Conservation (phyloP, 257 asterid genomes). For the Osmanthus fragrans region DNA sequence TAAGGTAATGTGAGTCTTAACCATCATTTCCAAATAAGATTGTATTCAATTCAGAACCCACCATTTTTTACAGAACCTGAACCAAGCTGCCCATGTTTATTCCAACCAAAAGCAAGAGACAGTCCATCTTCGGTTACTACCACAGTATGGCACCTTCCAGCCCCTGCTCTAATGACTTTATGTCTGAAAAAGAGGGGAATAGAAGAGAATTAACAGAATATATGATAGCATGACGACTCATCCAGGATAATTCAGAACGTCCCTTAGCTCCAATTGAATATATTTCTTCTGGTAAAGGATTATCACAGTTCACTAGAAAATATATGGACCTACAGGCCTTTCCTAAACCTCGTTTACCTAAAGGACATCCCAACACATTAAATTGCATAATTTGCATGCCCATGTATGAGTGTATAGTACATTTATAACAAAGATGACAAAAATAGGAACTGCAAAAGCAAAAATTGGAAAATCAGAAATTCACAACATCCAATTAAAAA, state of each 20-base stretch:
- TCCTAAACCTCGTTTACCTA: not conserved
- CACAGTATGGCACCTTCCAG: conserved; percentile 90
- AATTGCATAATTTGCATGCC: not conserved
- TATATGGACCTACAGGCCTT: not conserved
- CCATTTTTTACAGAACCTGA: conserved; percentile 82
- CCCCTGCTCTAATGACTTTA: conserved; percentile 67
- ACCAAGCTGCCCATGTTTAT: conserved; percentile 97
- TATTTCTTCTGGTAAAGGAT: not conserved
- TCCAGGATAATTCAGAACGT: not conserved
- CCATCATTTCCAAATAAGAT: not conserved
- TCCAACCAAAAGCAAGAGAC: conserved; percentile 94
- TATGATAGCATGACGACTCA: not conserved
- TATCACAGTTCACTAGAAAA: not conserved
- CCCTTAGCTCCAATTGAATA: not conserved
- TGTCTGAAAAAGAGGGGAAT: conserved; percentile 42
- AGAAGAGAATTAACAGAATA: conserved; percentile 7
- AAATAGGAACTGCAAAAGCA: not conserved
- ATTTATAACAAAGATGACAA: conserved; percentile 3
- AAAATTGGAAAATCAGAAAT: not conserved
- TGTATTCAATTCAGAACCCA: conserved; percentile 25
- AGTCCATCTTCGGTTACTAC: conserved; percentile 77
- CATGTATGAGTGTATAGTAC: not conserved
- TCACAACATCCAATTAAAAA: not conserved
- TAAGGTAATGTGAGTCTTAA: not conserved
- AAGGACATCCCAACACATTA: not conserved